Percentiles rank a stretch among this genome's conserved stretches.
phyloP scores from a whole-genome alignment of 2,329 filamentous ascomycete species.

The Fusarium pininemorale region DNA sequence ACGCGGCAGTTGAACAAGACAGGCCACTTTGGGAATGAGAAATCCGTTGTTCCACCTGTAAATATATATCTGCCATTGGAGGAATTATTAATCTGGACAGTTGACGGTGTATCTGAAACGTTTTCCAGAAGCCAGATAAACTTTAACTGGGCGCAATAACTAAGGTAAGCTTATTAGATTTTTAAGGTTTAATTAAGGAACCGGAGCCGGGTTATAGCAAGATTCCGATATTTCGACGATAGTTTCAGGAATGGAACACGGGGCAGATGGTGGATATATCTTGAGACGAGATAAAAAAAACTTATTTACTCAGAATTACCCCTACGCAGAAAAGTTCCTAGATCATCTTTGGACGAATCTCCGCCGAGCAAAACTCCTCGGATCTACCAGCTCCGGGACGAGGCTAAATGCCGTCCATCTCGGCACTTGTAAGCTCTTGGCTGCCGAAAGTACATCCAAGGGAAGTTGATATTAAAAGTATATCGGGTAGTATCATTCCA shows the following conservation, averaged over 20 bases:
- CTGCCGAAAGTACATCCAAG: background rate
- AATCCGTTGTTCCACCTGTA: background rate
- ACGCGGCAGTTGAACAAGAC: conserved; percentile 5
- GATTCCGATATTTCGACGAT: background rate
- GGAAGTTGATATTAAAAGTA: background rate
- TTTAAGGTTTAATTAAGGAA: conserved; percentile 35
- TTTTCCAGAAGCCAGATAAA: conserved; percentile 27
- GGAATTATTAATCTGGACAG: conserved; percentile 8
- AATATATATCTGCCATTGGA: conserved; percentile 16
- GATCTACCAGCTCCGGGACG: background rate
- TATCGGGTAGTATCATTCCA: background rate
- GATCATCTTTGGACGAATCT: too few species aligned
- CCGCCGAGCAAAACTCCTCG: too few species aligned
- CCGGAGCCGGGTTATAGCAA: background rate
- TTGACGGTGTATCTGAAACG: conserved; percentile 21
- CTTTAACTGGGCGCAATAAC: background rate
- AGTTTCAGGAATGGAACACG: conserved; percentile 17
- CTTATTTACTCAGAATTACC: background rate
- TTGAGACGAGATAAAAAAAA: background rate
- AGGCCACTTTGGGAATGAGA: conserved; percentile 6
- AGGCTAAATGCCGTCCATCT: background rate
- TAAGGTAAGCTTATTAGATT: background rate
- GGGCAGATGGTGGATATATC: background rate
- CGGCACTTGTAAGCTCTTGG: background rate
- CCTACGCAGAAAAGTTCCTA: too few species aligned